Evolutionary conservation across 371 early-diverging fungal species (phyloP), one percentile per base, ranked within the genome.

Genomic region (Apophysomyces trapeziformis): DNA sequence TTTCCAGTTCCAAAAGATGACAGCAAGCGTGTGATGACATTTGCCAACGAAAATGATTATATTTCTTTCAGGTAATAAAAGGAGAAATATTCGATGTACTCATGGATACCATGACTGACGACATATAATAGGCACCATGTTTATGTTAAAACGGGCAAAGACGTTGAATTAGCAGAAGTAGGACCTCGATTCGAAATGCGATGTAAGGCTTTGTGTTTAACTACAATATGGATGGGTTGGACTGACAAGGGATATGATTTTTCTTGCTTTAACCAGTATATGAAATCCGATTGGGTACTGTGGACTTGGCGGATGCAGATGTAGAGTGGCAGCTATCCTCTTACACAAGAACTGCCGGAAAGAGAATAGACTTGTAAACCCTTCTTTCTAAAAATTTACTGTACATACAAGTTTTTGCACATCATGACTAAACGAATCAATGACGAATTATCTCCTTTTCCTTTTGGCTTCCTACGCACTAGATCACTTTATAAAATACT

Each of bases 131-230:
- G 97, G 73, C 99, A 99, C 72, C 97, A 98, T 80, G 97, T 97
- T 14, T 98, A 85, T 80, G 86, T 89, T 57, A 95, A 96, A 80
- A 87, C 90, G 41, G 90, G 87, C 43, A 95, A 93, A 68, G 92
- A 96, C 61, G 95, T 96, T 1, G 91, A 95, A 69, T 79, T 99
- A 56, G 94, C 95, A 39, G 98, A 98, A 76, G 96, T 98, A n/a
- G 97, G 98, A 0, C 99, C 99, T 43, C 90, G 98, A 54, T 99
- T 99, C 73, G 98, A 98, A 77, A 94, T 98, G 96, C 85, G 93
- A 81, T 87, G 92, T 92, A 84, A 76, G 87, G 32, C 32, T 78
- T 58, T 11, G 14, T 12, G 3, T 16, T 14, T 35, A 5, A 6
- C 14, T 8, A 50, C 6, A 13, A 21, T 11, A 26, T 11, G 8